These are phyloP conservation scores for Pichia heedii DNA, from an alignment of 805 yeast species.

Conservation along the genomic window DNA sequence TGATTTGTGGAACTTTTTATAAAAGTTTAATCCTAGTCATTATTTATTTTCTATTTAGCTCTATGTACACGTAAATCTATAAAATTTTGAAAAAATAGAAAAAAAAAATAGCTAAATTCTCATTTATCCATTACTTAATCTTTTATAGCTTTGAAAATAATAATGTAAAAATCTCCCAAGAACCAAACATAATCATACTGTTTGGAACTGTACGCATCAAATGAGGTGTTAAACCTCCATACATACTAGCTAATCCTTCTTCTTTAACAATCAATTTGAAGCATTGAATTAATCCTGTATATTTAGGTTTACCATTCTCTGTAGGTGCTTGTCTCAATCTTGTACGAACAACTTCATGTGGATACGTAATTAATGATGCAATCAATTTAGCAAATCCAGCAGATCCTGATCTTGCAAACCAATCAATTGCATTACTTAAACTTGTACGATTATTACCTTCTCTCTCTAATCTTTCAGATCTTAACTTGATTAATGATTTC, in stretches of 20 bases:
- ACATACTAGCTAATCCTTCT: slow-evolving; percentile 89
- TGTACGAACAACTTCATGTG: slow-evolving; percentile 95
- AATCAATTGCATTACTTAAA: slow-evolving; percentile 63
- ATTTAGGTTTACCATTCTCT: slow-evolving; percentile 62
- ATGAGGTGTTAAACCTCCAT: slow-evolving; percentile 97
- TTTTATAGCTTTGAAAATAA: slow-evolving; percentile 32
- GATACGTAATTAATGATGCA: slow-evolving; percentile 89
- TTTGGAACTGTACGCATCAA: slow-evolving; percentile 94
- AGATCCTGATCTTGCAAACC: slow-evolving; percentile 95
- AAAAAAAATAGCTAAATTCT: too few species aligned
- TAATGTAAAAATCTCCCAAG: slow-evolving; percentile 83
- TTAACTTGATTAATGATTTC: slow-evolving; percentile 56
- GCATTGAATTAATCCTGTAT: slow-evolving; percentile 83
- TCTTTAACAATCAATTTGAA: slow-evolving; percentile 79
- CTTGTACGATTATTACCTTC: slow-evolving; percentile 34
- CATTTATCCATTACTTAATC: too few species aligned
- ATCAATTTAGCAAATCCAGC: slow-evolving; percentile 94
- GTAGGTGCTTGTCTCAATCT: slow-evolving; percentile 90
- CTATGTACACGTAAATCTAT: too few species aligned
- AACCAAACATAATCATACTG: slow-evolving; percentile 97
- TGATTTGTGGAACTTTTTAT: too few species aligned
- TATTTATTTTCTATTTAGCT: too few species aligned
- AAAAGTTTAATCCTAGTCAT: not conserved
- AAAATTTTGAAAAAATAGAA: too few species aligned
- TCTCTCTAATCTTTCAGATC: slow-evolving; percentile 31